Base-by-base conservation (phyloP, 331 rosid genomes). In the Quercus tomentella region DNA sequence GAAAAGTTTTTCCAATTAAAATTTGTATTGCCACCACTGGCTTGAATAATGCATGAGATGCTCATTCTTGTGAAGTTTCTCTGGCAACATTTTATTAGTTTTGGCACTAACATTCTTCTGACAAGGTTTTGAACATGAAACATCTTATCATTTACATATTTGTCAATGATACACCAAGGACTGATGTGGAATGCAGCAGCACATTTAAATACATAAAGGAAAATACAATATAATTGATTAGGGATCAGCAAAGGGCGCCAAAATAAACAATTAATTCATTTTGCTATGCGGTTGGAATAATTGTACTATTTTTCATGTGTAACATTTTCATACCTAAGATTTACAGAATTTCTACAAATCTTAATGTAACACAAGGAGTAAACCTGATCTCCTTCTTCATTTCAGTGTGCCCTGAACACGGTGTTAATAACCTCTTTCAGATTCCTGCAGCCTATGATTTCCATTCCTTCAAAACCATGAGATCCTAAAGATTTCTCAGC, bases 391-490 rank as follows among this genome's bases (percentile, higher is more conserved):
- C 16, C 63, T 11, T 78, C 78, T 82, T 80, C 83, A 72, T 55
- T 76, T 90, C 86, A 76, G 43, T 7, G 61, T 22, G 62, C 49
- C 70, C 54, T 76, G 83, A 93, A 95, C 52, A 93, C 91, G 0
- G 12, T 57, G 84, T 91, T 77, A 56, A 95, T 91, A 72, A 91
- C 89, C 80, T 95, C 99, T 81, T 90, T 93, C 88, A 95, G 87
- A 87, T 90, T 89, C 78, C 81, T 84, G 87, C 99, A 95, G 65
- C 90, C 89, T 28, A 93, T 37, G 33, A 91, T 31, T 80, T 81
- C 15, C 86, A 88, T 68, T n/a, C 84, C 84, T 55, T 61, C 91
- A 3, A 80, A 76, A 57, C 56, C 83, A 57, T 85, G 76, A 51
- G 73, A 21, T 84, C 78, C 90, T 35, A 85, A 7, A 25, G 71